Evolutionary conservation across 352 stramenopile species (phyloP), one percentile per base, ranked within the genome.

Genomic region (Globisporangium uncinulatum): DNA sequence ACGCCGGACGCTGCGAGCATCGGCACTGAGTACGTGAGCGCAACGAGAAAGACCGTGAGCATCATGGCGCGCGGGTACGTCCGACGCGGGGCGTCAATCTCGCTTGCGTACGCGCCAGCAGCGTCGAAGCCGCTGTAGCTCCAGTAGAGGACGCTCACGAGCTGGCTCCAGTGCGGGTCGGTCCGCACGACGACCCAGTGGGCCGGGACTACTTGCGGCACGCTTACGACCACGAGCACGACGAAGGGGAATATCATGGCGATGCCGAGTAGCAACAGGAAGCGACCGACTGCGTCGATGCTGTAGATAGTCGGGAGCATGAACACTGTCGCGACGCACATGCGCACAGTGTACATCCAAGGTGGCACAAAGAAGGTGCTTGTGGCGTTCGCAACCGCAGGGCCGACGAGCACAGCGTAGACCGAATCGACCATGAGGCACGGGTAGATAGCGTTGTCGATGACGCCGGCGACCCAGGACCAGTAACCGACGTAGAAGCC

Each of bases 391-490:
- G 39, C 10, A 3, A 17, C 39, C 13, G 39, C 39, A 17, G 39
- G 39, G 39, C 39, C 39, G 6, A 15, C 39, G 14, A 13, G n/a
- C 13, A 44, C 39, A 44, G 15, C 39, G 39, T 17, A 17, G 10
- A 7, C 14, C 13, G 5, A 17, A 11, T 13, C 10, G 39, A 19
- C 39, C 44, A 90, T 87, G 2, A 95, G 64, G 54, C 81, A 87
- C 8, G 85, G 85, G 54, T 93, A 94, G 68, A 92, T 90, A 48
- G 83, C 79, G 42, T 89, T 92, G 67, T 93, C 84, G 56, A 93
- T 92, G 53, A 93, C 79, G 21, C 76, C 80, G 6, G 74, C 71
- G 29, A 86, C 77, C 85, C 85, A 95, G 50, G 73, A 90, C 86
- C 83, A 94, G 51, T 74, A 94, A 42, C 82, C 83, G 31, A 91